Conservation (phyloP, 371 early-diverging fungal genomes). For the Syncephalastrum contaminatum region DNA sequence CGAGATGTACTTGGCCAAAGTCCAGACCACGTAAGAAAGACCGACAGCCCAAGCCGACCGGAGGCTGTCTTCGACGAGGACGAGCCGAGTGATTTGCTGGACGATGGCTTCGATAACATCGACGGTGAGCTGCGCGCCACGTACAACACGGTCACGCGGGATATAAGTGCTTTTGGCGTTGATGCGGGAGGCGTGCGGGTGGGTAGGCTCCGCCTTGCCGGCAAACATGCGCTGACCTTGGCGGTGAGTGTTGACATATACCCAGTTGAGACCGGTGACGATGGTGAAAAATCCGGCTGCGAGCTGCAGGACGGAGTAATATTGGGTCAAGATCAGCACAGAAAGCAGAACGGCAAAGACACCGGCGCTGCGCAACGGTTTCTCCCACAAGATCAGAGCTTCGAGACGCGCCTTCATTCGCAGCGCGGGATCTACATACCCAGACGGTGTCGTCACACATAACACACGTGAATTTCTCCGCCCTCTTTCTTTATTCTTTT, state of each 20-base stretch:
- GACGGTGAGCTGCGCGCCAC: constrained; percentile 33
- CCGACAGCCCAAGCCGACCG: constrained; percentile 48
- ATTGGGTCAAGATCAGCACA: constrained; percentile 48
- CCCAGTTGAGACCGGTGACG: constrained; percentile 49
- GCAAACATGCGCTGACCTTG: constrained; percentile 39
- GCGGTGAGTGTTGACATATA: constrained; percentile 53
- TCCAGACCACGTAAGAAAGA: constrained; percentile 54
- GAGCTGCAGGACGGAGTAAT: constrained; percentile 57
- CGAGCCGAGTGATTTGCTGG: constrained; percentile 48
- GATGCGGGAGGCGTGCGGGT: constrained; percentile 46
- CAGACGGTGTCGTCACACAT: too few species aligned
- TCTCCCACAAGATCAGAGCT: constrained; percentile 36
- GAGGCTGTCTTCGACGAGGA: constrained; percentile 54
- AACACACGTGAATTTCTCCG: too few species aligned
- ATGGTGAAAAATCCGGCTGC: constrained; percentile 48
- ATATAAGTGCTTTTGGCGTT: constrained; percentile 26
- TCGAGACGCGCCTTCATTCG: too few species aligned
- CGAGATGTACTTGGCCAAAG: constrained; percentile 53
- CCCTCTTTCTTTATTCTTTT: too few species aligned
- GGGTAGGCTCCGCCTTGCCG: constrained; percentile 37
- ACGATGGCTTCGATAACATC: constrained; percentile 50
- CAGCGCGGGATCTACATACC: too few species aligned
- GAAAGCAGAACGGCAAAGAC: constrained; percentile 31
- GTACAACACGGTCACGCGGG: constrained; percentile 41
- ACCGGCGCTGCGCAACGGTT: constrained; percentile 43